Evolutionary conservation across 768 basidiomycete genomes (phyloP).

Genomic region (Podaxis pistillaris): DNA sequence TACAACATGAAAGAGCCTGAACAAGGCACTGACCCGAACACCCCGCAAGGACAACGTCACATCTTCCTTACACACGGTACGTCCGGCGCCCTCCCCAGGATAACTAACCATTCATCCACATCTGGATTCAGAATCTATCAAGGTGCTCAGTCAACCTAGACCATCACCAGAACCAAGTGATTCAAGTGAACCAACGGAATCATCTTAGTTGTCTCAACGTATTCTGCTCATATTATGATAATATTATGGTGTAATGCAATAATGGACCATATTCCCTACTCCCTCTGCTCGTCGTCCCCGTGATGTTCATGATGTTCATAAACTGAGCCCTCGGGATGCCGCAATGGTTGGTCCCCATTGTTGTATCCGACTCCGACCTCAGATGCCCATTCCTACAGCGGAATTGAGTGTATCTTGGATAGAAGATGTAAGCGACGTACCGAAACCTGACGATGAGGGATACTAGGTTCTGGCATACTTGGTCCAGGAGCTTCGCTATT

Average conservation of each 20-base stretch:
- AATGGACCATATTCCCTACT: neutral
- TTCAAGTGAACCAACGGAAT: neutral
- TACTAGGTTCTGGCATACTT: conserved; percentile 30
- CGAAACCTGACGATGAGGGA: conserved; percentile 27
- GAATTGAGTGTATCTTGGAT: neutral
- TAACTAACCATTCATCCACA: neutral
- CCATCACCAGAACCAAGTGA: neutral
- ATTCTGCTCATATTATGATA: neutral
- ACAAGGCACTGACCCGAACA: conserved; percentile 57
- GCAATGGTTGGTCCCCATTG: neutral
- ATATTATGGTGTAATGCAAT: neutral
- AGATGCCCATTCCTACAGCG: conserved; percentile 9
- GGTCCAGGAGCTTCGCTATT: conserved; percentile 32
- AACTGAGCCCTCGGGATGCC: neutral
- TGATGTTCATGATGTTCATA: conserved; percentile 4
- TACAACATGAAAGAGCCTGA: conserved; percentile 78
- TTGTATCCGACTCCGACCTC: neutral
- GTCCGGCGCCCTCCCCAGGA: conserved; percentile 16
- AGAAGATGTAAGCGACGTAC: conserved; percentile 18
- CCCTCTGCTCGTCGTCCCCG: neutral
- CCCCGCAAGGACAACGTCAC: conserved; percentile 74
- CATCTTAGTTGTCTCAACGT: neutral
- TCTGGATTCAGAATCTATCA: conserved; percentile 45
- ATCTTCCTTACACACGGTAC: conserved; percentile 80
- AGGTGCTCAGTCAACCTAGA: conserved; percentile 41